Evolutionary conservation across 2,329 filamentous ascomycete genomes (phyloP).

Genomic region (Fusarium illudens): DNA sequence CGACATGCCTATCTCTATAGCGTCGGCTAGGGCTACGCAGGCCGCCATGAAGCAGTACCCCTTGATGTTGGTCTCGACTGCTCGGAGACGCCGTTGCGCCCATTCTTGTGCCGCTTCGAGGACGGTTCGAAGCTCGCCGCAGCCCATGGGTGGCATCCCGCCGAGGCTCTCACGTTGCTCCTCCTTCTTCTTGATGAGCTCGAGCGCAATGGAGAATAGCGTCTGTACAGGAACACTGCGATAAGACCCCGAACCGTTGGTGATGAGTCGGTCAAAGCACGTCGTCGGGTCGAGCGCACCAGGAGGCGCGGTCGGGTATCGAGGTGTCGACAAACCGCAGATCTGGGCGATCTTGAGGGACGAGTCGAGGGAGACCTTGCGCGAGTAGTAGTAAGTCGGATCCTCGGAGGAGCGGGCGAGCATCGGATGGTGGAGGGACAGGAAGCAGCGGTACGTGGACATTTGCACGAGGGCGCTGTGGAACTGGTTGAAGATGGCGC

Average conservation of each 20-base stretch:
- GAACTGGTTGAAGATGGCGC: constrained; percentile 47
- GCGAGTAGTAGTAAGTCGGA: constrained; percentile 61
- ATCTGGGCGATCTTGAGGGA: constrained; percentile 49
- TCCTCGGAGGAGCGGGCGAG: constrained; percentile 54
- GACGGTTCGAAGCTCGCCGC: constrained; percentile 45
- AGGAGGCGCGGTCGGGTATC: constrained; percentile 15
- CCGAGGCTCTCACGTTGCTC: constrained; percentile 49
- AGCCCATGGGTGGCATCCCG: constrained; percentile 42
- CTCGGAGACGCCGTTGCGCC: constrained; percentile 47
- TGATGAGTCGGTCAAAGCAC: constrained; percentile 51
- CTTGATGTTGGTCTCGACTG: constrained; percentile 57
- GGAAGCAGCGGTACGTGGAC: constrained; percentile 56
- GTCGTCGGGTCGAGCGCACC: constrained; percentile 32
- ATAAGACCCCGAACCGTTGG: constrained; percentile 55
- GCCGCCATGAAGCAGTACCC: constrained; percentile 49
- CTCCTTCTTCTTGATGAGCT: constrained; percentile 56
- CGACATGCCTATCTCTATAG: constrained; percentile 43
- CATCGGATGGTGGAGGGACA: constrained; percentile 64
- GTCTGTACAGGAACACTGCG: constrained; percentile 52
- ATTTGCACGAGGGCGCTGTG: constrained; percentile 55
- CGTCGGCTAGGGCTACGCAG: constrained; percentile 47
- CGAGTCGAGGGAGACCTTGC: constrained; percentile 58
- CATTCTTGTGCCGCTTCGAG: constrained; percentile 44
- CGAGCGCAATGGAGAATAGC: constrained; percentile 54
- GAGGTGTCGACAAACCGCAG: constrained; percentile 40